These are phyloP conservation scores for Mollisiaceae sp. DNA, from an alignment of 2,329 filamentous ascomycete genomes.

Conservation along the genomic window DNA sequence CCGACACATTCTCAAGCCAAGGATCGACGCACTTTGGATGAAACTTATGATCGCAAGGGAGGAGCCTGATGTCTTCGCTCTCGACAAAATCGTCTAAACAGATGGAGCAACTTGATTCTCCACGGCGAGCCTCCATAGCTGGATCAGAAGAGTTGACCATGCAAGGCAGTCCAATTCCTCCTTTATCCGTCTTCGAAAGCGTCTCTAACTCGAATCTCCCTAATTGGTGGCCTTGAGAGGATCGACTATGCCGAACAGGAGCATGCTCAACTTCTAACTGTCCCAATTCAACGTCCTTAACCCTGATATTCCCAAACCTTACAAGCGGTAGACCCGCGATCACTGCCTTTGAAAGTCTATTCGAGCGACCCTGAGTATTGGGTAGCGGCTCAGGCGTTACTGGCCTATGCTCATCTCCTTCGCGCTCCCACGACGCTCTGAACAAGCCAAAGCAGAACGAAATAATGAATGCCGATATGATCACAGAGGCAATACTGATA, in stretches of 20 bases:
- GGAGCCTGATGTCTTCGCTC: conserved; percentile 15
- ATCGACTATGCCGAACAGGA: not conserved
- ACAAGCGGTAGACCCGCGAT: conserved; percentile 13
- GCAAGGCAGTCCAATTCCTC: not conserved
- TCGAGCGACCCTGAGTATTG: not conserved
- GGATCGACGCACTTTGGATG: conserved; percentile 17
- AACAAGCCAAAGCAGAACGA: not conserved
- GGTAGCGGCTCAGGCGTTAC: not conserved
- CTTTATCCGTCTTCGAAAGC: not conserved
- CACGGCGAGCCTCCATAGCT: not conserved
- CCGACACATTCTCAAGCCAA: conserved; percentile 16
- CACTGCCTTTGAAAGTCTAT: conserved; percentile 18
- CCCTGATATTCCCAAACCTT: conserved; percentile 7
- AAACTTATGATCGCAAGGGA: conserved; percentile 15
- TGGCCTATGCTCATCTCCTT: conserved; percentile 11
- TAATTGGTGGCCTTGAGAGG: not conserved
- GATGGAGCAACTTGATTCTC: conserved; percentile 12
- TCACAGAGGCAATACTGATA: not conserved
- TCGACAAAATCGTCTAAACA: conserved; percentile 19
- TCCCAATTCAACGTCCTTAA: conserved; percentile 12
- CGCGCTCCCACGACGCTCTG: conserved; percentile 8
- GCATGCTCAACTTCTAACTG: conserved; percentile 1
- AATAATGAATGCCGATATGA: not conserved
- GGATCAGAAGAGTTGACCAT: not conserved
- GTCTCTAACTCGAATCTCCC: not conserved